Percentiles rank a stretch among this genome's conserved stretches.
Conservation (phyloP, 768 basidiomycete species). For the Leccinellum albellum region DNA sequence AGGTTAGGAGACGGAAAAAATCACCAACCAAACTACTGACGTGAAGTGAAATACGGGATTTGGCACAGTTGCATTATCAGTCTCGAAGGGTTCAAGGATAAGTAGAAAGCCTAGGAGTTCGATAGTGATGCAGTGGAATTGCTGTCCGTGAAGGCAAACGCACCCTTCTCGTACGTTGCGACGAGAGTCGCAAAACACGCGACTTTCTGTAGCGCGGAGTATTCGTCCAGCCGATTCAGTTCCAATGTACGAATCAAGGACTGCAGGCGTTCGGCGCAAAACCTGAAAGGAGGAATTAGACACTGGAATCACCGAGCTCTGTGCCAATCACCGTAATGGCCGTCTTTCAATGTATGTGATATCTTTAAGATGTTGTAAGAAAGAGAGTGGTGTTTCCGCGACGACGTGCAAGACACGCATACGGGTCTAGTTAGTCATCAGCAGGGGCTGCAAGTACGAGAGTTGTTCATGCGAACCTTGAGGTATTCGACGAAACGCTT, state of each 20-base stretch:
- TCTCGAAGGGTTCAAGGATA: conserved; percentile 97
- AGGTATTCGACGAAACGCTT: conserved; percentile 98
- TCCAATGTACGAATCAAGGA: conserved; percentile 92
- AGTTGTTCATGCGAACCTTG: conserved; percentile 53
- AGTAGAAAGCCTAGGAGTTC: conserved; percentile 76
- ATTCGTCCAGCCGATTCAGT: conserved; percentile 85
- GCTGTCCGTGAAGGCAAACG: background rate
- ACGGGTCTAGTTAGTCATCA: conserved; percentile 63
- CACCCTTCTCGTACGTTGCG: conserved; percentile 96
- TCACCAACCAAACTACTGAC: conserved; percentile 39
- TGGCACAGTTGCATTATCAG: conserved; percentile 96
- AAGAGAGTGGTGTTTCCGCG: conserved; percentile 95
- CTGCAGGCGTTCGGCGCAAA: conserved; percentile 94
- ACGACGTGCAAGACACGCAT: conserved; percentile 99
- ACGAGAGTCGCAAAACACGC: conserved; percentile 95
- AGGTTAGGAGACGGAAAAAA: conserved; percentile 7
- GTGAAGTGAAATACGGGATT: conserved; percentile 98
- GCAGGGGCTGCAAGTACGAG: background rate
- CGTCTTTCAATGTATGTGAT: conserved; percentile 97
- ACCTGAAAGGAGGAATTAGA: conserved; percentile 45
- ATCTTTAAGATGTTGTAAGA: conserved; percentile 96
- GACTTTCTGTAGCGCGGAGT: conserved; percentile 88
- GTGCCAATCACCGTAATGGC: conserved; percentile 70
- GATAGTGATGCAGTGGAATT: background rate
- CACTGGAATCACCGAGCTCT: background rate